Evolutionary conservation across 1,284 basidiomycete species (phyloP).

Genomic region (Jaminaea rosea): DNA sequence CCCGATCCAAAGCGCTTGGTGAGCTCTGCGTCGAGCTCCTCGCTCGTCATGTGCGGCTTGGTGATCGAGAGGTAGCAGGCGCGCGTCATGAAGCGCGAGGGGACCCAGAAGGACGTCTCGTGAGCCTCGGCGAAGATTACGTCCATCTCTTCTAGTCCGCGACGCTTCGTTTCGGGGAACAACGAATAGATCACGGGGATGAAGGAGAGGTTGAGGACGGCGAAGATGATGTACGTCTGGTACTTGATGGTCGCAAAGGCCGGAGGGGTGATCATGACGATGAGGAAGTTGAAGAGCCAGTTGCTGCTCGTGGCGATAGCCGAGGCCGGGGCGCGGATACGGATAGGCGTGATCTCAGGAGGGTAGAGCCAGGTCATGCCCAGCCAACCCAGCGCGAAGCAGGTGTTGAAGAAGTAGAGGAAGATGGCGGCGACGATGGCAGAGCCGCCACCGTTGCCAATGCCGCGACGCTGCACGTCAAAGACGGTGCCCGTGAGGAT

Average conservation of each 20-base stretch:
- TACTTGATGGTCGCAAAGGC: conserved; percentile 59
- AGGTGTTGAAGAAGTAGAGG: conserved; percentile 62
- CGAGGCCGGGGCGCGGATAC: conserved; percentile 47
- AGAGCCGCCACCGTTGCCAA: conserved; percentile 7
- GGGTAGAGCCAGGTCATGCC: conserved; percentile 57
- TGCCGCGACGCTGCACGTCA: conserved; percentile 4
- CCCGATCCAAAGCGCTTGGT: conserved; percentile 10
- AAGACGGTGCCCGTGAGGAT: conserved; percentile 56
- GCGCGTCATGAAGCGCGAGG: conserved; percentile 20
- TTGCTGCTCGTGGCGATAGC: conserved; percentile 44
- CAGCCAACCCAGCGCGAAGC: conserved; percentile 65
- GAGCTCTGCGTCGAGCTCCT: conserved; percentile 27
- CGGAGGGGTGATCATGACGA: conserved; percentile 61
- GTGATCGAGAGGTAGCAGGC: conserved; percentile 25
- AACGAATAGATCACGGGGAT: conserved; percentile 43
- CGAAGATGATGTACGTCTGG: conserved; percentile 48
- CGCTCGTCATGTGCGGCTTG: conserved; percentile 17
- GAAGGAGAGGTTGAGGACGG: conserved; percentile 43
- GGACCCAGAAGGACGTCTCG: conserved; percentile 20
- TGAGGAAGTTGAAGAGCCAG: conserved; percentile 45
- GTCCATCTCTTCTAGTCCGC: conserved; percentile 43
- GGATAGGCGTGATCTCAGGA: conserved; percentile 45
- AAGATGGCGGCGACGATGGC: conserved; percentile 53
- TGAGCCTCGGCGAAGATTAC: conserved; percentile 28
- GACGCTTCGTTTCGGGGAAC: conserved; percentile 46